Evolutionary conservation across 2,329 filamentous ascomycete genomes (phyloP).

Genomic region (Aspergillus flavus): DNA sequence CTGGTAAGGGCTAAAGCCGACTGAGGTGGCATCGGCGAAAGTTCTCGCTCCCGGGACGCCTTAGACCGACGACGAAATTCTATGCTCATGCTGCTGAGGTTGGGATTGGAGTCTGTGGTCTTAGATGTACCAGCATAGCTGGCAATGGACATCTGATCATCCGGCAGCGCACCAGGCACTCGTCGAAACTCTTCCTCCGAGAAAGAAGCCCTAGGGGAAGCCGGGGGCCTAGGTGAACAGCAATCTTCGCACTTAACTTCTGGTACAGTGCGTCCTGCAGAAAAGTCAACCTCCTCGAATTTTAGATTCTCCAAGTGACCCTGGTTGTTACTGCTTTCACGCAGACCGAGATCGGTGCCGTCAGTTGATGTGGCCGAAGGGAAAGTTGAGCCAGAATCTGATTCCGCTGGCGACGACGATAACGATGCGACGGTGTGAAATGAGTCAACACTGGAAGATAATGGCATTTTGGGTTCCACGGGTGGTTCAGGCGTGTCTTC

Average conservation of each 20-base stretch:
- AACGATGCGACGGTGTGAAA: slow-evolving; percentile 42
- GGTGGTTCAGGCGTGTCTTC: slow-evolving; percentile 33
- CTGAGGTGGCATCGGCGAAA: slow-evolving; percentile 69
- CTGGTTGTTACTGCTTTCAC: neutral
- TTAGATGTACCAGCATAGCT: slow-evolving; percentile 22
- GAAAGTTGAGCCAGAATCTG: slow-evolving; percentile 27
- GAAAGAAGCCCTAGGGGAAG: slow-evolving; percentile 8
- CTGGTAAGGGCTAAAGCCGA: slow-evolving; percentile 63
- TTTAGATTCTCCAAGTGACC: neutral
- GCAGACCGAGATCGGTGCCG: slow-evolving; percentile 2
- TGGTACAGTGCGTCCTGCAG: slow-evolving; percentile 1
- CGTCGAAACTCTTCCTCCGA: slow-evolving; percentile 10
- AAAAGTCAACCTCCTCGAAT: slow-evolving; percentile 32
- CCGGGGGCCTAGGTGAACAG: neutral
- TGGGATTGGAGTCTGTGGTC: slow-evolving; percentile 31
- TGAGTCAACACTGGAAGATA: slow-evolving; percentile 45
- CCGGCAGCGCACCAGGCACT: slow-evolving; percentile 1
- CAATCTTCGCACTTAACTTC: slow-evolving; percentile 14
- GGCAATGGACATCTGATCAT: slow-evolving; percentile 1
- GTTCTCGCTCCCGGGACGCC: slow-evolving; percentile 56
- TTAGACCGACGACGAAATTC: slow-evolving; percentile 58
- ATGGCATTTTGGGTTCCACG: slow-evolving; percentile 29
- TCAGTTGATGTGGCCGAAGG: slow-evolving; percentile 14
- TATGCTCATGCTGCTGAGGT: slow-evolving; percentile 34
- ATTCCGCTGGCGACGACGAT: slow-evolving; percentile 24